A percentile compares a stretch with the other conserved stretches of the same genome.
Conservation (phyloP, 1,284 basidiomycete genomes). For the Cryptococcus sp. region DNA sequence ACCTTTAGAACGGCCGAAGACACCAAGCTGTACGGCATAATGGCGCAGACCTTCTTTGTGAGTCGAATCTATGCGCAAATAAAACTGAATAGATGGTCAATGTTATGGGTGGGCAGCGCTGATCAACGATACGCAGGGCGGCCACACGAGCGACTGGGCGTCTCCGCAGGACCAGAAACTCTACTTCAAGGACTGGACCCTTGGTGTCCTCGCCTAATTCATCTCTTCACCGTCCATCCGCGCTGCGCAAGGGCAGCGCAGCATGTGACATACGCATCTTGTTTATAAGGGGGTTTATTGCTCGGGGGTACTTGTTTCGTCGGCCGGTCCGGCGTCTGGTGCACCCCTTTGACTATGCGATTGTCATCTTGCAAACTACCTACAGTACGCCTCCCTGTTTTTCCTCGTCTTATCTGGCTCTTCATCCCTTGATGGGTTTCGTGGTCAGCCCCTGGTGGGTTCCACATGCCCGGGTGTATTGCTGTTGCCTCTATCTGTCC, state of each 20-base stretch:
- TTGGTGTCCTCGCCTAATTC: slow-evolving; percentile 56
- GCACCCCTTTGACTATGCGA: no score
- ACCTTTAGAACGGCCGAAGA: slow-evolving; percentile 53
- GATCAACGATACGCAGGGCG: slow-evolving; percentile 12
- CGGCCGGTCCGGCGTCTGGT: background rate
- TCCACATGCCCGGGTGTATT: no score
- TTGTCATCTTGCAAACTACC: no score
- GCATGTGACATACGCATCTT: background rate
- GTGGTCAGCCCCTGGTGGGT: no score
- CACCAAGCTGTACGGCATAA: slow-evolving; percentile 59
- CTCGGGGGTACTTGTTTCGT: no score
- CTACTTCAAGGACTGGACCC: slow-evolving; percentile 64
- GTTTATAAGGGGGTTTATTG: background rate
- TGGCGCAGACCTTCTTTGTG: slow-evolving; percentile 70
- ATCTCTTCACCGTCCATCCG: background rate
- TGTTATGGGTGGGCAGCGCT: background rate
- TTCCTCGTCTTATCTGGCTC: no score
- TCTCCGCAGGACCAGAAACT: slow-evolving; percentile 58
- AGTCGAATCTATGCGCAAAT: slow-evolving; percentile 50
- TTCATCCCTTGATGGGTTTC: no score
- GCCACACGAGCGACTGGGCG: slow-evolving; percentile 52
- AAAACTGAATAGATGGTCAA: no score
- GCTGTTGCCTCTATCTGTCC: no score
- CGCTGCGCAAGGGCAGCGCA: background rate
- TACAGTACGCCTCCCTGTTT: no score